Conservation (phyloP, 345 rosid genomes). For the Jatropha curcas region DNA sequence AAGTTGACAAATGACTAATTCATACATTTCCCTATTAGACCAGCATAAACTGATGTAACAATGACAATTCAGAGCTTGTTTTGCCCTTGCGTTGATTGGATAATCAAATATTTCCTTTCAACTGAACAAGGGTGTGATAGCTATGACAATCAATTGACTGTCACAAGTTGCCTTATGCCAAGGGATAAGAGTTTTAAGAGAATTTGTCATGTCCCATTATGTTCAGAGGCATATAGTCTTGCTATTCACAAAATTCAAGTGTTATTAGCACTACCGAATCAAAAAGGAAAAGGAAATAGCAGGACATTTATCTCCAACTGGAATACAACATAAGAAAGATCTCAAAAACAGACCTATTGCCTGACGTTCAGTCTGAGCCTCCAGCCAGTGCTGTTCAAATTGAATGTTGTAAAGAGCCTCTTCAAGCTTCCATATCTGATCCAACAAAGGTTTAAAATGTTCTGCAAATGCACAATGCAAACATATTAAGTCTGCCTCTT, state of each 20-base stretch:
- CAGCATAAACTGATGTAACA: not conserved
- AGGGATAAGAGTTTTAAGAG: not conserved
- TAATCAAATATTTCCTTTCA: not conserved
- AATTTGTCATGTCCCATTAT: not conserved
- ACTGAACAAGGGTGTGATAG: not conserved
- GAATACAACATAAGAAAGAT: not conserved
- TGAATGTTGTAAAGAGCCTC: constrained; percentile 72
- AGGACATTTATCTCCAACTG: not conserved
- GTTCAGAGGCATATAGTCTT: not conserved
- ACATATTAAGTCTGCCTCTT: not conserved
- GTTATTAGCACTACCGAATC: not conserved
- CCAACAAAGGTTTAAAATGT: constrained; percentile 63
- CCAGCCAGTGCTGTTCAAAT: constrained; percentile 79
- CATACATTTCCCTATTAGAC: not conserved
- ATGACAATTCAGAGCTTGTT: not conserved
- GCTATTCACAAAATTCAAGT: not conserved
- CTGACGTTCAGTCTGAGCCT: constrained; percentile 83
- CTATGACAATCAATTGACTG: not conserved
- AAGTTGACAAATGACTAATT: not conserved
- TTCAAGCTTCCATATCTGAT: constrained; percentile 62
- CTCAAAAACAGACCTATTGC: constrained; percentile 44
- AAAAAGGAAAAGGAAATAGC: not conserved
- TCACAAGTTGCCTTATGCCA: not conserved
- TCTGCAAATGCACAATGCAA: constrained; percentile 39
- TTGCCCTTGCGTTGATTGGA: too few species aligned